These are phyloP conservation scores for Brassica hybrid DNA, from an alignment of 441 rosid species.

Conservation along the genomic window DNA sequence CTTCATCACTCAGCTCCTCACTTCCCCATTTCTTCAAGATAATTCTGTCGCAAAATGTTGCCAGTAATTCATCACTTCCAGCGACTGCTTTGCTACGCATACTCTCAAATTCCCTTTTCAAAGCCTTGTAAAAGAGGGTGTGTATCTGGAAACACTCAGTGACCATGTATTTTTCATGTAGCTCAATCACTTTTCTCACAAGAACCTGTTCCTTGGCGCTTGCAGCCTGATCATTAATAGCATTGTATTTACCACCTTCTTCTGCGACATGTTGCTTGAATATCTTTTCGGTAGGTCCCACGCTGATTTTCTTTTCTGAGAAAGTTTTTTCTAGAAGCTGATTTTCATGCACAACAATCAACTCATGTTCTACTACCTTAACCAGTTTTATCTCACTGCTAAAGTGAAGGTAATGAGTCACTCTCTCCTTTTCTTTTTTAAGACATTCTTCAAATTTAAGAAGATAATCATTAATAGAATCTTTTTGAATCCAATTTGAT, in stretches of 20 bases:
- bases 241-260: too few relatives aligned
- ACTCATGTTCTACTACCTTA: constrained; percentile 81
- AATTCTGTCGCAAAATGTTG: constrained; percentile 78
- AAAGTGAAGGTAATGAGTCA: constrained; percentile 76
- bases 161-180: constrained; percentile 86
- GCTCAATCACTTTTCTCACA: constrained; percentile 72
- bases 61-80: constrained; percentile 87
- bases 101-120: constrained; percentile 89
- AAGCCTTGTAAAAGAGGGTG: constrained; percentile 79
- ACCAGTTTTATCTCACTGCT: constrained; percentile 82
- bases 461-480: constrained; percentile 81
- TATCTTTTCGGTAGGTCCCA: neutral
- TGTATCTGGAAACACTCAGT: constrained; percentile 73
- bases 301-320: constrained; percentile 49
- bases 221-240: too few relatives aligned
- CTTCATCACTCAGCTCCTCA: constrained; percentile 89
- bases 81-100: constrained; percentile 87
- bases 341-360: constrained; percentile 57
- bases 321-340: constrained; percentile 80
- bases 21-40: constrained; percentile 86
- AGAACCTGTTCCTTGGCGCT: constrained; percentile 60
- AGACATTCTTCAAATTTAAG: constrained; percentile 91
- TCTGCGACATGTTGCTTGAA: constrained; percentile 66
- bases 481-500: constrained; percentile 77
- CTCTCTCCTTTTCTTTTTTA: constrained; percentile 88